phyloP scores from a whole-genome alignment of 768 basidiomycete species.

The Trametes elegans region DNA sequence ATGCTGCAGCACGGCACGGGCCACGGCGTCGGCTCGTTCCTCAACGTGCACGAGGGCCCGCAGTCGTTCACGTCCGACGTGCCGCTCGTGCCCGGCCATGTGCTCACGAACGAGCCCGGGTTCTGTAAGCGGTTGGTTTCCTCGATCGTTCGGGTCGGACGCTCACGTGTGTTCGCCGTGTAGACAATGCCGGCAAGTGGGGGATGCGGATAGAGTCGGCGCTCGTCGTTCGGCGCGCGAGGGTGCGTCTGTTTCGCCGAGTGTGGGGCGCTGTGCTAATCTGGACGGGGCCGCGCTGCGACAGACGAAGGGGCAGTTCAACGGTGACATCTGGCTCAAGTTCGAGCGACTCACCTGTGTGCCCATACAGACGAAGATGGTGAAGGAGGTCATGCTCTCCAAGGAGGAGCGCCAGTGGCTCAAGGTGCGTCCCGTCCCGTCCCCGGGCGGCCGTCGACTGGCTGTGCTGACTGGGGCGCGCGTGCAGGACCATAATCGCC shows the following conservation, averaged over 20 bases:
- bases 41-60: conserved; percentile 84
- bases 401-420: conserved; percentile 89
- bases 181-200: conserved; percentile 73
- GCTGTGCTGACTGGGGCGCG: neutral
- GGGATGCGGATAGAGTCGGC: conserved; percentile 94
- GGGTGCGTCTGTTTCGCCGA: conserved; percentile 35
- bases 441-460: no score
- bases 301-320: conserved; percentile 70
- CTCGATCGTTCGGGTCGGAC: neutral
- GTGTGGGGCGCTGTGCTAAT: neutral
- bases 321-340: conserved; percentile 77
- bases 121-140: conserved; percentile 58
- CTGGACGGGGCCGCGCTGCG: no score
- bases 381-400: conserved; percentile 79
- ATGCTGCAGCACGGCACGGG: conserved; percentile 79
- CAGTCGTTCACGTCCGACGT: conserved; percentile 71
- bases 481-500: conserved; percentile 73
- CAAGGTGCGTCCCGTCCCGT: conserved; percentile 42
- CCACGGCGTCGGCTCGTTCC: conserved; percentile 85
- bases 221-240: conserved; percentile 66
- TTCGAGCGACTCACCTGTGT: conserved; percentile 94
- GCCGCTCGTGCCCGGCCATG: conserved; percentile 79
- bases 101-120: conserved; percentile 93
- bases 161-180: neutral
- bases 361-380: conserved; percentile 89